Percentiles rank a stretch among this genome's conserved stretches.
Evolutionary conservation across 257 asterid genomes (phyloP).

Genomic region (Jacaranda mimosifolia): DNA sequence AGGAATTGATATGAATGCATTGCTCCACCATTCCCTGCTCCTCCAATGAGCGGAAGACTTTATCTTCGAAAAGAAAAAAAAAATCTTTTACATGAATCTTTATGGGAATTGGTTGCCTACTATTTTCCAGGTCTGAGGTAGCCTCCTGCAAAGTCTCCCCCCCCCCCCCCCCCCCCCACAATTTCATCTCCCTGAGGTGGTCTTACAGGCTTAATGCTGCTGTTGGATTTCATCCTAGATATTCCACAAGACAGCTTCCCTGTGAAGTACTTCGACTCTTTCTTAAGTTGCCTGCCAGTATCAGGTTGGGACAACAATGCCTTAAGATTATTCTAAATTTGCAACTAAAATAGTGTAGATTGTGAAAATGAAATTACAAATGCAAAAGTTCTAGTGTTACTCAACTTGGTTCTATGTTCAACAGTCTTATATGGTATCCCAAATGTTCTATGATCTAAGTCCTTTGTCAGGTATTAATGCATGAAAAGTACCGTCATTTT

Average conservation of each 20-base stretch:
- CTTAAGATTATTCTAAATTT: background rate
- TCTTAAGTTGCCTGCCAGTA: constrained; percentile 43
- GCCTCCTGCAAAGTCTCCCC: constrained; percentile 10
- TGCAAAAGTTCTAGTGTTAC: background rate
- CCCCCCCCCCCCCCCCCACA: no score
- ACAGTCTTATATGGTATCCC: background rate
- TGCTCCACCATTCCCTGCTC: constrained; percentile 39
- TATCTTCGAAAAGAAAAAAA: no score
- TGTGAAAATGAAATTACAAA: background rate
- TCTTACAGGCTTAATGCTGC: constrained; percentile 41
- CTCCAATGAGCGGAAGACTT: background rate
- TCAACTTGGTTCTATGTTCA: background rate
- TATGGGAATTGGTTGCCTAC: constrained; percentile 37
- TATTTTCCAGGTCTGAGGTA: constrained; percentile 10
- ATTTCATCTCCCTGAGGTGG: constrained; percentile 41
- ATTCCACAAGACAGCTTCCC: constrained; percentile 58
- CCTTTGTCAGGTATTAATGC: no score
- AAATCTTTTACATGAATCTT: background rate
- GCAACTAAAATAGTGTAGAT: background rate
- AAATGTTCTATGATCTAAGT: no score
- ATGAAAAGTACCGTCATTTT: no score
- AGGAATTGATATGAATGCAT: constrained; percentile 13
- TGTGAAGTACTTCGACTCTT: constrained; percentile 42
- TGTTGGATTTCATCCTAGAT: constrained; percentile 47
- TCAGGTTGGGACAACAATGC: background rate